Evolutionary conservation across 2,329 filamentous ascomycete species (phyloP), one percentile per base, ranked within the genome.

Genomic region (Penicillium sp.): DNA sequence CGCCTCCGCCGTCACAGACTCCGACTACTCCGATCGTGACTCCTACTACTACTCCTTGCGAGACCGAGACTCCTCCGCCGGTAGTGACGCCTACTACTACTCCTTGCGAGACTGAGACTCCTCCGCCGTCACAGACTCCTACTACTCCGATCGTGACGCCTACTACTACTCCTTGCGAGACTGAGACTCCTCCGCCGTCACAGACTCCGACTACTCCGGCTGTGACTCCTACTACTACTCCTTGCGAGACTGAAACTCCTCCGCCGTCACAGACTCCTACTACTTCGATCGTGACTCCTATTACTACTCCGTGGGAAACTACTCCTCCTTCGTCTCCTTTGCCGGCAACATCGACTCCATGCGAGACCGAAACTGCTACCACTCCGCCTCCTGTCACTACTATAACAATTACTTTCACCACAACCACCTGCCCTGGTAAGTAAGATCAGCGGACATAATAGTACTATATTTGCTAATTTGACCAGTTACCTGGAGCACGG

Each of bases 381-480:
- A 27, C 43, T 20, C 41, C 50, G 32, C 49, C 52, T 23, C 41
- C 49, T 4, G 32, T 39, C 12, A 49, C 42, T 15, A 56, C 53
- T n/a, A 52, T 59, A 8, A 62, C 60, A 1, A 53, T 50, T 6
- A 60, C 56, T 12, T 63, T 54, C 33, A 59, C 54, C 3, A 66
- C 64, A 1, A 67, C 63, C 1, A 62, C 62, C 28, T 67, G 64
- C 53, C 64, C 65, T 32, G 54, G 62, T 65, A 60, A 44, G 59
- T 55, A 27, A 15, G 37, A 41, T 8, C 0, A 2, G 7, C n/a
- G 1, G 12, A 15, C 13, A 27, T 7, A 1, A 24, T 13, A 29
- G 13, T 18, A 41, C 10, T 3, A 2, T 3, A 47, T 7, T 42
- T 42, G 37, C 59, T 62, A 42, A 62, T 33, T 24, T 43, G 32